A percentile compares a stretch with the other conserved stretches of the same genome.
Evolutionary conservation across 768 basidiomycete species (phyloP).

Genomic region (Agaricus bisporus): DNA sequence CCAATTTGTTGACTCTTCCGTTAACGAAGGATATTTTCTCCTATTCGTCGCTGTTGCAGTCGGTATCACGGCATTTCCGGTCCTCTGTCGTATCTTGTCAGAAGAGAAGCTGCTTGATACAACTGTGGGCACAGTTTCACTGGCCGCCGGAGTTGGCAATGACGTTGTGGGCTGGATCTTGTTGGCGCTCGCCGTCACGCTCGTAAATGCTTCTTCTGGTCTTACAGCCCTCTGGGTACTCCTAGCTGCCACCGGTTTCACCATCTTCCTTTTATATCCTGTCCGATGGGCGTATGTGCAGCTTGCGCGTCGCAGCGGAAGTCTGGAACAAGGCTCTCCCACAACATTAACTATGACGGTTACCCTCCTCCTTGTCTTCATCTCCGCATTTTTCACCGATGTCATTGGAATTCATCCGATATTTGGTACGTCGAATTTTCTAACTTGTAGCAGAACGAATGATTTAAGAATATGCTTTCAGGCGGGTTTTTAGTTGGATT

Average conservation of each 20-base stretch:
- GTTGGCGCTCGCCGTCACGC: constrained; percentile 75
- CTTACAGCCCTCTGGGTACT: constrained; percentile 78
- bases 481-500: constrained; percentile 82
- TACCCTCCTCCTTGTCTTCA: constrained; percentile 67
- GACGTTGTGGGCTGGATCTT: constrained; percentile 79
- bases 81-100: constrained; percentile 79
- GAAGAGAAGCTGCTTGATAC: constrained; percentile 80
- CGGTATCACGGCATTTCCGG: constrained; percentile 78
- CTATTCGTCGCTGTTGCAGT: constrained; percentile 83
- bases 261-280: constrained; percentile 60
- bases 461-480: constrained; percentile 17
- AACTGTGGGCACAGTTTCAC: constrained; percentile 74
- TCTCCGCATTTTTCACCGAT: constrained; percentile 80
- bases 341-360: constrained; percentile 74
- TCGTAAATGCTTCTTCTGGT: constrained; percentile 72
- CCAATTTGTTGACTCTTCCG: constrained; percentile 48
- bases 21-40: constrained; percentile 76
- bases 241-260: constrained; percentile 59
- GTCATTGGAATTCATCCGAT: constrained; percentile 76
- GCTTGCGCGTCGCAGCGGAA: constrained; percentile 62
- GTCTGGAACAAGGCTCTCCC: constrained; percentile 67
- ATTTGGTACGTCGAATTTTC: constrained; percentile 34
- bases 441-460: constrained; percentile 15
- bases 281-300: constrained; percentile 59
- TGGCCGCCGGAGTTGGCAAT: constrained; percentile 81